A percentile compares a stretch with the other conserved stretches of the same genome.
Evolutionary conservation across 2,329 filamentous ascomycete genomes (phyloP).

Genomic region (Cladosporium velox): DNA sequence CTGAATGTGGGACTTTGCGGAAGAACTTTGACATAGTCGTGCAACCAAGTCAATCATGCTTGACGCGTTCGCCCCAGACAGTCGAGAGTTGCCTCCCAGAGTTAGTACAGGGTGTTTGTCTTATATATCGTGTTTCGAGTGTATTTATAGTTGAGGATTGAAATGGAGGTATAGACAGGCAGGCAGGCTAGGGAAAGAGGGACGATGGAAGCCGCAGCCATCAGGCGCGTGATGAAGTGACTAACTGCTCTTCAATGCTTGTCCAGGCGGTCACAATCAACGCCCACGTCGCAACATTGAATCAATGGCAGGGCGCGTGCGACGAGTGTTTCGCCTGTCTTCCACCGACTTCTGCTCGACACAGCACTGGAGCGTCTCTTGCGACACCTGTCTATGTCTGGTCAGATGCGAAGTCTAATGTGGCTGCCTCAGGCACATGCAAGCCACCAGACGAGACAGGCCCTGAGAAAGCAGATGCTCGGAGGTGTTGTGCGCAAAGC

Average conservation of each 20-base stretch:
- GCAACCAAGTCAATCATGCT: slow-evolving; percentile 7
- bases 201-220: slow-evolving; percentile 3
- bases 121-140: background rate
- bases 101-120: background rate
- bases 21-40: slow-evolving; percentile 23
- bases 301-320: slow-evolving; percentile 3
- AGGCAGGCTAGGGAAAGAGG: background rate
- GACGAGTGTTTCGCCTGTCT: slow-evolving; percentile 4
- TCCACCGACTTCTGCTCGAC: slow-evolving; percentile 1
- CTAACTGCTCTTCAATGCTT: background rate
- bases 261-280: background rate
- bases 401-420: background rate
- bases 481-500: slow-evolving; percentile 3
- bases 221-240: background rate
- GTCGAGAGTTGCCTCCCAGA: background rate
- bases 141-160: too few relatives aligned
- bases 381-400: background rate
- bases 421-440: background rate
- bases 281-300: slow-evolving; percentile 13
- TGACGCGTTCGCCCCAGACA: background rate
- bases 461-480: background rate
- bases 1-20: slow-evolving; percentile 16
- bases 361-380: background rate
- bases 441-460: background rate
- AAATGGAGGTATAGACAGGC: background rate